Evolutionary conservation across 176 grass and related monocot genomes (phyloP).

Genomic region (Aechmea fasciata): DNA sequence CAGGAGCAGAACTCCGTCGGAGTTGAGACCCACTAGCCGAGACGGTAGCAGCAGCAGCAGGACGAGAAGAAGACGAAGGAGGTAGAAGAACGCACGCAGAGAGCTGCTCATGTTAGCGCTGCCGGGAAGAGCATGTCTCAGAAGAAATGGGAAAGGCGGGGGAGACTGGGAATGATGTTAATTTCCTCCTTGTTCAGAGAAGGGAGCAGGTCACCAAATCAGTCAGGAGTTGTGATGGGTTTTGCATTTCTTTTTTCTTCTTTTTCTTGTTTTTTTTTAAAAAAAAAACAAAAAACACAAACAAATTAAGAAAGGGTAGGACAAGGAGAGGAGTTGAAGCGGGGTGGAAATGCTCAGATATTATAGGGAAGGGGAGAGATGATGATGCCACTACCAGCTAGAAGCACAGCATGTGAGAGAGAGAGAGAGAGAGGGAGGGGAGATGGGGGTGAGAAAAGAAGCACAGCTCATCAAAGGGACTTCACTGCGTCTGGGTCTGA

Average conservation of each 20-base stretch:
- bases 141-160: constrained; percentile 1
- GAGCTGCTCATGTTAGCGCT: not conserved
- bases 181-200: constrained; percentile 3
- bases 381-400: constrained; percentile 20
- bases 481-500: not conserved
- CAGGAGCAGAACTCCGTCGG: constrained; percentile 64
- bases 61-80: not conserved
- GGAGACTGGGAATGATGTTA: too few relatives aligned
- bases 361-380: too few relatives aligned
- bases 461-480: constrained; percentile 3
- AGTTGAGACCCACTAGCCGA: constrained; percentile 23
- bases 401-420: constrained; percentile 11
- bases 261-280: too few relatives aligned
- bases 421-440: not conserved
- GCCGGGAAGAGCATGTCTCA: not conserved
- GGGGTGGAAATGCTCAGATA: too few relatives aligned
- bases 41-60: constrained; percentile 22
- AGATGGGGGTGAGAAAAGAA: not conserved
- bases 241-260: too few relatives aligned
- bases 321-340: not conserved
- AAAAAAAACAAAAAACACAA: too few relatives aligned
- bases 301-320: not conserved
- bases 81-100: not conserved
- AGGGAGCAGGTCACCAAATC: constrained; percentile 29
- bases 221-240: not conserved